phyloP scores from a whole-genome alignment of 2,329 filamentous ascomycete genomes.

The Mycosphaerella arachidis region DNA sequence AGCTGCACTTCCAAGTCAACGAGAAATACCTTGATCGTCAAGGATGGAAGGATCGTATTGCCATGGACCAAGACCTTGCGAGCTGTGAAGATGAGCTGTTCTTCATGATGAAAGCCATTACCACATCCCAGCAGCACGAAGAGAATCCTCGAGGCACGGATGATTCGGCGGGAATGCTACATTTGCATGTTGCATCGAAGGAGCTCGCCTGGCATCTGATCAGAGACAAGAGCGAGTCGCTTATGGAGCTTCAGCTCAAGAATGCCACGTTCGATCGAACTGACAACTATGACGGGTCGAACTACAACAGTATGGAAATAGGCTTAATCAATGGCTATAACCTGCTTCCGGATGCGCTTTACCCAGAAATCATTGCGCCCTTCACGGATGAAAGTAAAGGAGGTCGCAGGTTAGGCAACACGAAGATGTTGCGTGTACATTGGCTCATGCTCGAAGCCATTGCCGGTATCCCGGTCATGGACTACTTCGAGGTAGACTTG shows the following conservation, averaged over 20 bases:
- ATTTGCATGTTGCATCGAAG: conserved; percentile 88
- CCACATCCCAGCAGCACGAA: conserved; percentile 83
- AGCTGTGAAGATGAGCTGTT: conserved; percentile 95
- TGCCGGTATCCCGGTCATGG: conserved; percentile 93
- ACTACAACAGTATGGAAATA: conserved; percentile 86
- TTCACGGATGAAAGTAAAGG: conserved; percentile 64
- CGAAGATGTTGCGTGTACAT: conserved; percentile 86
- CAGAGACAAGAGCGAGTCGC: conserved; percentile 68
- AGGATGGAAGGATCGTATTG: conserved; percentile 84
- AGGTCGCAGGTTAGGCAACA: conserved; percentile 57
- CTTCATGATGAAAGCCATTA: conserved; percentile 99
- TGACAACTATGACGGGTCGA: conserved; percentile 94
- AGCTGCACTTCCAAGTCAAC: conserved; percentile 91
- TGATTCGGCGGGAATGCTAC: conserved; percentile 68
- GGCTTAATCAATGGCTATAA: conserved; percentile 86
- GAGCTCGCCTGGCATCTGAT: conserved; percentile 98
- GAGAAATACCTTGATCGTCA: conserved; percentile 78
- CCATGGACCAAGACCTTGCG: conserved; percentile 83
- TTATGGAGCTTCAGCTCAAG: conserved; percentile 89
- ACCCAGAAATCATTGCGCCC: conserved; percentile 91
- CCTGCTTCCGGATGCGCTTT: conserved; percentile 81
- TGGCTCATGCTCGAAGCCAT: conserved; percentile 99
- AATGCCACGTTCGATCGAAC: conserved; percentile 91
- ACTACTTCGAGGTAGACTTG: conserved; percentile 90
- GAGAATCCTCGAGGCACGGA: conserved; percentile 65